Percentiles rank a stretch among this genome's conserved stretches.
These are phyloP conservation scores for Amanita pallidorosea DNA, from an alignment of 768 basidiomycete genomes.

Conservation along the genomic window DNA sequence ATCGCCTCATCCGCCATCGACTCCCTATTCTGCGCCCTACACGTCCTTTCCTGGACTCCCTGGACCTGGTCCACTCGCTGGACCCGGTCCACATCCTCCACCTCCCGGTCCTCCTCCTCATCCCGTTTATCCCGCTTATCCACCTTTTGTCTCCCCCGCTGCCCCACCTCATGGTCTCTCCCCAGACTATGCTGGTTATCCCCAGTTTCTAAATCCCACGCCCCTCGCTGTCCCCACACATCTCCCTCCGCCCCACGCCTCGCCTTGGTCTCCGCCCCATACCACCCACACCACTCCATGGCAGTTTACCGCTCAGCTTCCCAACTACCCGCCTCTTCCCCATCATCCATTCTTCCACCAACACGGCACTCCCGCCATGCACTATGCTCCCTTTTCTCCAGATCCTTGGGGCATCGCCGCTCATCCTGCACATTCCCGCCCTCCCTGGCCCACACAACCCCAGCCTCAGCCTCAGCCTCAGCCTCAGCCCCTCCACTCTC, in stretches of 20 bases:
- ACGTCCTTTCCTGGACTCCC: background rate
- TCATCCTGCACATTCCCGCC: background rate
- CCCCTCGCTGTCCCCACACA: slow-evolving; percentile 9
- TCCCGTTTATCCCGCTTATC: slow-evolving; percentile 4
- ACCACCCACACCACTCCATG: slow-evolving; percentile 11
- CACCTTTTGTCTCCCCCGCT: slow-evolving; percentile 6
- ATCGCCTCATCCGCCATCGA: slow-evolving; percentile 23
- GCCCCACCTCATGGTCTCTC: slow-evolving; percentile 13
- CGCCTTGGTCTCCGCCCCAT: slow-evolving; percentile 11
- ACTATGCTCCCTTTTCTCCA: slow-evolving; percentile 1
- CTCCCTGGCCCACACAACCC: slow-evolving; percentile 2
- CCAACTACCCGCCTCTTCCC: slow-evolving; percentile 2
- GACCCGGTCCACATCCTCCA: background rate
- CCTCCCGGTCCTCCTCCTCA: background rate
- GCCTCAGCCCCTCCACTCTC: background rate
- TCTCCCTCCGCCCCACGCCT: slow-evolving; percentile 7
- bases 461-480: slow-evolving; percentile 7
- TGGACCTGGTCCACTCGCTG: background rate
- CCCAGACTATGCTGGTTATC: slow-evolving; percentile 22
- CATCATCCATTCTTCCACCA: background rate
- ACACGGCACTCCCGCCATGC: background rate
- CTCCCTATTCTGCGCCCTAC: slow-evolving; percentile 19
- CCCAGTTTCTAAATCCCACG: slow-evolving; percentile 12
- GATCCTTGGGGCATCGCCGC: slow-evolving; percentile 4
- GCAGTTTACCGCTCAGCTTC: slow-evolving; percentile 10